Base-by-base conservation (phyloP, 2,329 filamentous ascomycete genomes). In the Blumeriella jaapii region DNA sequence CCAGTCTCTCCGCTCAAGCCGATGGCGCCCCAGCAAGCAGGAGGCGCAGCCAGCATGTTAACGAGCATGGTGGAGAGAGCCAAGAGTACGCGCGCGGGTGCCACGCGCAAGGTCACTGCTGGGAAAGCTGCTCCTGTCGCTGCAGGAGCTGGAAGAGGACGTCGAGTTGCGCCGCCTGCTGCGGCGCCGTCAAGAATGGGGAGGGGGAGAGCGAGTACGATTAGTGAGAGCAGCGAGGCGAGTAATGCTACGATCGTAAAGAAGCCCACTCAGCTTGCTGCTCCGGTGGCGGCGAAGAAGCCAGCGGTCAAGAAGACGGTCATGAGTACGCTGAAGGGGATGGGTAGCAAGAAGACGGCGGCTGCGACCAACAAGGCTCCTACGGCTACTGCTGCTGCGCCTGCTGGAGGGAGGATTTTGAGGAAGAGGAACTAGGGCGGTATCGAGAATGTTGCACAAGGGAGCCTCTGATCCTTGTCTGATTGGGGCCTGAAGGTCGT, bases 1-100 rank as follows among this genome's bases (percentile, higher is more conserved):
- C 69, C 75, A 15, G 62, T 66, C 11, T 80, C 78, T 15, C 75
- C 78, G 1, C 51, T 72, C n/a, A 82, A 82, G 52, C 61, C 63
- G 5, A 41, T 42, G 16, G 46, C 62, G 12, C 50, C 53, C 12
- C 42, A 41, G 7, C 46, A 53, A 15, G 32, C 34, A 26, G 48
- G 55, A 55, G 31, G 54, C 55, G 10, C 61, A 61, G 23, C 64
- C 16, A 63, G 59, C 43, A 55, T 71, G 26, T 55, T 75, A 29
- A 65, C 67, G 45, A 67, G 60, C 49, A 69, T 76, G 71, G 65
- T 76, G 27, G 66, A 78, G 51, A 71, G 71, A 58, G 67, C 73
- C 31, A 73, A 75, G 52, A 62, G n/a, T n/a, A n/a, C 65, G 1
- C 67, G 68, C 7, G 65, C 71, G 25, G 54, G 65, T 25, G 59